phyloP scores from a whole-genome alignment of 2,329 filamentous ascomycete genomes.

The Emmonsia crescens region DNA sequence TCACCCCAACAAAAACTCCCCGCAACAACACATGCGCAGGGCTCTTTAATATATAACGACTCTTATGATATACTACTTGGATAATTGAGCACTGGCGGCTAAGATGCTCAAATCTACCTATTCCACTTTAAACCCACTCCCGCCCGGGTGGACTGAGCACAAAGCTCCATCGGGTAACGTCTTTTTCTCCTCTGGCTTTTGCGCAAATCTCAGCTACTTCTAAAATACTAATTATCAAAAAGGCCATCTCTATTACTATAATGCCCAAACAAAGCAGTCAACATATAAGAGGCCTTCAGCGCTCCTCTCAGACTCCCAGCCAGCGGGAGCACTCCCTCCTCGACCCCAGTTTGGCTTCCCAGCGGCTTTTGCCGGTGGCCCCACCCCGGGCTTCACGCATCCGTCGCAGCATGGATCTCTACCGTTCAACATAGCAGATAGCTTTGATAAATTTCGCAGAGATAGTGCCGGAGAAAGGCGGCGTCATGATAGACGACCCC shows the following conservation, averaged over 20 bases:
- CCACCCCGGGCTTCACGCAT: slow-evolving; percentile 21
- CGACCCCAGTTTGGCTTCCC: slow-evolving; percentile 19
- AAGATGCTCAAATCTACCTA: slow-evolving; percentile 70
- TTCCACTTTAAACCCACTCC: slow-evolving; percentile 47
- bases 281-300: slow-evolving; percentile 69
- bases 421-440: slow-evolving; percentile 15
- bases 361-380: slow-evolving; percentile 34
- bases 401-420: slow-evolving; percentile 24
- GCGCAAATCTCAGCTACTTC: background rate
- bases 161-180: slow-evolving; percentile 66
- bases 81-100: background rate
- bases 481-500: slow-evolving; percentile 46
- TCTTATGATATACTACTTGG: background rate
- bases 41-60: background rate
- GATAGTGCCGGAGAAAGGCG: slow-evolving; percentile 41
- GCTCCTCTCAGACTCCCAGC: slow-evolving; percentile 14
- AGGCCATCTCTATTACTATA: slow-evolving; percentile 84
- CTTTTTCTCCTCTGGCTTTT: slow-evolving; percentile 4
- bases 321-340: slow-evolving; percentile 3
- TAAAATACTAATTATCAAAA: slow-evolving; percentile 1
- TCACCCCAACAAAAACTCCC: background rate
- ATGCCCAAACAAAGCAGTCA: slow-evolving; percentile 68
- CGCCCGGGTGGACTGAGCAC: slow-evolving; percentile 84
- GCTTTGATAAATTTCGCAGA: slow-evolving; percentile 35
- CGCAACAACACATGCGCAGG: background rate